Evolutionary conservation across 208 protist species (phyloP), one percentile per base, ranked within the genome.

Genomic region (Lotmaria passim): DNA sequence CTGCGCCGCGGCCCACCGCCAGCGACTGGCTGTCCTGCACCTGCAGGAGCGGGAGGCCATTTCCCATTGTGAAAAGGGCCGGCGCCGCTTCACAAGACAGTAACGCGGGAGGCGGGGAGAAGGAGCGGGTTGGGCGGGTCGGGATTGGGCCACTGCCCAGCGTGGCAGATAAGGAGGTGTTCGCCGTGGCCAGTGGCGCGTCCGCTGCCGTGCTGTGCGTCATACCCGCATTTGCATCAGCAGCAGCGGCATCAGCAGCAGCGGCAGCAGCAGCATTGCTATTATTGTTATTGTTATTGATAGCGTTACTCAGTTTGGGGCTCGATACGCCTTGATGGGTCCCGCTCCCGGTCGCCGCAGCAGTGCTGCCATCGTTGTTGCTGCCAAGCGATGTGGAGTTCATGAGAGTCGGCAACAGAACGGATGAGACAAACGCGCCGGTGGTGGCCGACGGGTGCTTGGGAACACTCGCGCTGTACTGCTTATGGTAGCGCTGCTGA

Each of bases 21-120:
- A 23, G 17, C 1, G 60, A 43, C 23, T 33, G 28, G 34, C 33
- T 66, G 31, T 70, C 33, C 26, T 66, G 56, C 39, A 60, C 47
- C 33, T 50, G 44, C 34, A 76, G 28, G 7, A 23, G 55, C 1
- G 56, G 46, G 23, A 77, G 44, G 14, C 48, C 63, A 28, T 46
- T 70, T 12, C 36, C 38, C 38, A 70, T 41, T 1, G 41, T 33
- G 59, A 70, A 70, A 19, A 70, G 55, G 19, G 62, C 55, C 46
- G 71, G 57, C 0, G 71, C 57, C 0, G 63, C 71, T 4, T 70
- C 71, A 21, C 62, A 69, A 3, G 71, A 70, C 19, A 77, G 71
- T 36, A 61, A 2, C 14, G 30, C 41, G 6, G 34, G 17, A 0
- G 63, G 69, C 0, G 48, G 61, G 24, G 56, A 69, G 43, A 44